Evolutionary conservation across 305 asterid species (phyloP).

Genomic region (Fraxinus angustifolia): DNA sequence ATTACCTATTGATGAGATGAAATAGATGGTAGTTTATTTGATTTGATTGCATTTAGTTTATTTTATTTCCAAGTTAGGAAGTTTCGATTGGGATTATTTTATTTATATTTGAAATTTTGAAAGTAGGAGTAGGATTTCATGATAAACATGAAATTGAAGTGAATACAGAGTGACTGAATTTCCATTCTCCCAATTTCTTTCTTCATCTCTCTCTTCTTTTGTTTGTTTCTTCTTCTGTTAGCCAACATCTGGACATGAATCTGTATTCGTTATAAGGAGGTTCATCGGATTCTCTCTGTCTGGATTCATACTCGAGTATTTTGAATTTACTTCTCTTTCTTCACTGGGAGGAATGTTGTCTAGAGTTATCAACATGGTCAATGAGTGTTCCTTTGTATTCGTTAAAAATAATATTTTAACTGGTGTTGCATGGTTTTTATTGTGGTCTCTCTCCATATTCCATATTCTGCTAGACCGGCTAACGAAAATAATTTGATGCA

Average conservation of each 20-base stretch:
- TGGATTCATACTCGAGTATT: background rate
- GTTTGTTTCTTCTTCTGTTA: background rate
- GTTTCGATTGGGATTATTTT: background rate
- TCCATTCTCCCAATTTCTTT: background rate
- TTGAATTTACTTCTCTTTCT: background rate
- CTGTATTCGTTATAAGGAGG: background rate
- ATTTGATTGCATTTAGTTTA: background rate
- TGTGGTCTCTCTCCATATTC: background rate
- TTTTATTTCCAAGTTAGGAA: background rate
- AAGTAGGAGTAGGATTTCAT: background rate
- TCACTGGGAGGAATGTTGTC: background rate
- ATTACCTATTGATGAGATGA: background rate
- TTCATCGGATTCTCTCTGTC: background rate
- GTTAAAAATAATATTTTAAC: background rate
- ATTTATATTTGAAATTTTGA: background rate
- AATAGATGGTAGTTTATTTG: background rate
- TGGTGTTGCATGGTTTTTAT: background rate
- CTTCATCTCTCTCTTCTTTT: background rate
- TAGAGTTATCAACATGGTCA: background rate
- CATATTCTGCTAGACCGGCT: background rate
- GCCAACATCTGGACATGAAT: conserved; percentile 3
- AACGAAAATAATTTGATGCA: background rate
- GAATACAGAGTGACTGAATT: background rate
- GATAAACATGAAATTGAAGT: background rate
- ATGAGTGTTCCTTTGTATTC: background rate